phyloP scores from a whole-genome alignment of 768 basidiomycete species.

The Amanita jacksonii region DNA sequence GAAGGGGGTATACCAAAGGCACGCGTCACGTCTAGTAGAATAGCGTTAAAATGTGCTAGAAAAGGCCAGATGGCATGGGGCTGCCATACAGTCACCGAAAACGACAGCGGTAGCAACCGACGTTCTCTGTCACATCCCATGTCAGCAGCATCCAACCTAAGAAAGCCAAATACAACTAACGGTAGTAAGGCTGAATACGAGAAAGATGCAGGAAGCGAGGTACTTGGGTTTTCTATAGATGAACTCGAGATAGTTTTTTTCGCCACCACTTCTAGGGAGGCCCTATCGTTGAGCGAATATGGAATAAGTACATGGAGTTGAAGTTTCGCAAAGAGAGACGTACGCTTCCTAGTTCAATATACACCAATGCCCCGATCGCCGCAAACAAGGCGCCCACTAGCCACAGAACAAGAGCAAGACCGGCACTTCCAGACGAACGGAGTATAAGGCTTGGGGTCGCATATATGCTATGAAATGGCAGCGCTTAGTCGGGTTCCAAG shows the following conservation, averaged over 20 bases:
- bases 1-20: no score
- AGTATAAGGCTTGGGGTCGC: constrained; percentile 63
- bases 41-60: no score
- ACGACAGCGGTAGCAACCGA: constrained; percentile 38
- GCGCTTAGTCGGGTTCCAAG: background rate
- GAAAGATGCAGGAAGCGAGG: constrained; percentile 47
- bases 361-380: constrained; percentile 57
- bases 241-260: constrained; percentile 64
- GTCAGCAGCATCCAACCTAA: background rate
- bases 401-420: constrained; percentile 62
- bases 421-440: constrained; percentile 58
- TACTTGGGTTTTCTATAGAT: constrained; percentile 47
- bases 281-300: constrained; percentile 22
- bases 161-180: constrained; percentile 15
- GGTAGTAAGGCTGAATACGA: constrained; percentile 41
- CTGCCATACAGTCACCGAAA: constrained; percentile 46
- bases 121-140: background rate
- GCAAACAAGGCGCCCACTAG: constrained; percentile 57
- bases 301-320: no score
- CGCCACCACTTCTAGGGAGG: constrained; percentile 56
- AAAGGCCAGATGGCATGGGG: no score
- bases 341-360: constrained; percentile 68
- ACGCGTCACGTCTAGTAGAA: no score
- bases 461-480: constrained; percentile 40
- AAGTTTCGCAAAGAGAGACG: constrained; percentile 10